phyloP scores from a whole-genome alignment of 208 protist species.

The Naegleria gruberi region DNA sequence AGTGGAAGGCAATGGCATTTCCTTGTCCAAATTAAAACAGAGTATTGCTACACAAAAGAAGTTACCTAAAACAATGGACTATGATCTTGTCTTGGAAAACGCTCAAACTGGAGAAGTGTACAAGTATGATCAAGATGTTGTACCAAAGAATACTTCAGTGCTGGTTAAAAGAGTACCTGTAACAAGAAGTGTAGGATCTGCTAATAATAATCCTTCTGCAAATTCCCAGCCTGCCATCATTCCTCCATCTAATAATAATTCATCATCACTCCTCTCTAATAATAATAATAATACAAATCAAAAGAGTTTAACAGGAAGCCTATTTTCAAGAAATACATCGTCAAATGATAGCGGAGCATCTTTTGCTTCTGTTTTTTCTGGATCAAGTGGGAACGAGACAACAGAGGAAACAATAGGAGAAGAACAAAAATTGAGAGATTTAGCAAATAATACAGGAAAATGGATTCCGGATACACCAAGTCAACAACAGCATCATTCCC shows the following conservation, averaged over 20 bases:
- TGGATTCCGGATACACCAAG: slow-evolving; percentile 9
- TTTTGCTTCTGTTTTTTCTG: neutral
- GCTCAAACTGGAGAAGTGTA: slow-evolving; percentile 45
- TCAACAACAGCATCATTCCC: neutral
- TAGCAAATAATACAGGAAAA: neutral
- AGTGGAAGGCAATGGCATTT: slow-evolving; percentile 44
- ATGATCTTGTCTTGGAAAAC: slow-evolving; percentile 46
- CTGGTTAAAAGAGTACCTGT: slow-evolving; percentile 41
- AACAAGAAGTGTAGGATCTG: neutral
- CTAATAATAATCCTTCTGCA: slow-evolving; percentile 11
- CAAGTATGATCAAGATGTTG: slow-evolving; percentile 36
- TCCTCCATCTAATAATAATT: neutral
- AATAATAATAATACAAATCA: neutral
- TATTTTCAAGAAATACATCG: slow-evolving; percentile 13
- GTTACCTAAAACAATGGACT: slow-evolving; percentile 38
- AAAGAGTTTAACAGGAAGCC: slow-evolving; percentile 15
- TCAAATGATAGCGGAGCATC: neutral
- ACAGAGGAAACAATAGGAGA: neutral
- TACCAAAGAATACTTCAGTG: slow-evolving; percentile 53
- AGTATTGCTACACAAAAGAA: slow-evolving; percentile 42
- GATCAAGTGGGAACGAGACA: neutral
- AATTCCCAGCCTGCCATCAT: neutral
- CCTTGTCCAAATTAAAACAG: slow-evolving; percentile 42
- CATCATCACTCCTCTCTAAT: neutral
- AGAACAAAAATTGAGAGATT: neutral